These are phyloP conservation scores for Delonix regia DNA, from an alignment of 306 rosid species.

Conservation along the genomic window DNA sequence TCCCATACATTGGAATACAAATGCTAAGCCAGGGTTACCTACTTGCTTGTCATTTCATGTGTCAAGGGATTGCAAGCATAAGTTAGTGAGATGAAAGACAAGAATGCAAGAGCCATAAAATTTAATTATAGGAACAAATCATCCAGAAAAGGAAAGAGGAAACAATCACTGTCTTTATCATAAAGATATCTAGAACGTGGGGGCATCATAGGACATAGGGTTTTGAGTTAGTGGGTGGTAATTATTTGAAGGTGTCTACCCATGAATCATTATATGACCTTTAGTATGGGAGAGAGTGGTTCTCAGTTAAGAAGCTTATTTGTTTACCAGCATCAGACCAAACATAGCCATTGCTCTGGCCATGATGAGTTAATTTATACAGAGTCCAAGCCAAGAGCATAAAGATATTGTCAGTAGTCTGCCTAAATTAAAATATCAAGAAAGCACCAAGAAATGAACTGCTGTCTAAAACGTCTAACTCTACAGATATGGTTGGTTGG, in stretches of 20 bases:
- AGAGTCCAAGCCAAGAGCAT: neutral
- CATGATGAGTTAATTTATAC: neutral
- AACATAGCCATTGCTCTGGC: neutral
- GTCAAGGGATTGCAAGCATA: neutral
- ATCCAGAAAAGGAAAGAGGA: neutral
- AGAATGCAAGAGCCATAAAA: neutral
- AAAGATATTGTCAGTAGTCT: neutral
- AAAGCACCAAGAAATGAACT: constrained; percentile 8
- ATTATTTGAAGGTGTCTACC: constrained; percentile 3
- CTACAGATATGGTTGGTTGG: neutral
- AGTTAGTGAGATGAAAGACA: neutral
- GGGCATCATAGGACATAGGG: neutral
- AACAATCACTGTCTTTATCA: neutral
- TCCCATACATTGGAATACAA: neutral
- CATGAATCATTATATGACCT: neutral
- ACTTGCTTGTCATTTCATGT: constrained; percentile 4
- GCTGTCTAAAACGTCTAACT: constrained; percentile 1
- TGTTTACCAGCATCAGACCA: constrained; percentile 12
- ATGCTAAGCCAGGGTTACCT: constrained; percentile 22
- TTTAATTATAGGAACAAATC: neutral
- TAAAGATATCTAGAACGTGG: constrained; percentile 6
- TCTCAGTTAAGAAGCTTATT: neutral
- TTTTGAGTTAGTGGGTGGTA: neutral
- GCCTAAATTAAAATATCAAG: neutral
- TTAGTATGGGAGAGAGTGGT: neutral